Percentiles rank a stretch among this genome's conserved stretches.
Evolutionary conservation across 2,329 filamentous ascomycete species (phyloP).

Genomic region (Cercospora sesami): DNA sequence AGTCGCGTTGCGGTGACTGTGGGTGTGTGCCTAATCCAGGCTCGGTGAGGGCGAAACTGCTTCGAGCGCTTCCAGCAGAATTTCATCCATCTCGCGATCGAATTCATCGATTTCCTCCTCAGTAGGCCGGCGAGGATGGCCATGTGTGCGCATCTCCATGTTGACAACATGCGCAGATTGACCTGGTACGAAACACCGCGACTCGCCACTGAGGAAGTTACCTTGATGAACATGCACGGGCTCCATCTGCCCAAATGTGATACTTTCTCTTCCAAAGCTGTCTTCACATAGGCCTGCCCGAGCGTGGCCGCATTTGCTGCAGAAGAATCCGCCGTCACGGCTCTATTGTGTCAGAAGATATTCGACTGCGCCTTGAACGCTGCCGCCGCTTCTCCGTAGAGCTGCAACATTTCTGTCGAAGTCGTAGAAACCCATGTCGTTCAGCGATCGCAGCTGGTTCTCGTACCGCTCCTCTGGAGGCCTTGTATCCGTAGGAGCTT

Average conservation of each 20-base stretch:
- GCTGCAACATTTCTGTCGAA: constrained; percentile 92
- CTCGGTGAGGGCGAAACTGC: background rate
- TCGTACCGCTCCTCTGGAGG: constrained; percentile 93
- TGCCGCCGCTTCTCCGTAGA: constrained; percentile 83
- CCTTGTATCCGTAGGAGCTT: constrained; percentile 71
- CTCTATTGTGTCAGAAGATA: constrained; percentile 53
- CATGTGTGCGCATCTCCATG: background rate
- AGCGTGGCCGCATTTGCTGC: background rate
- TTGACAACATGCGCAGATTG: background rate
- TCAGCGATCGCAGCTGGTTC: constrained; percentile 84
- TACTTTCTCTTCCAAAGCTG: background rate
- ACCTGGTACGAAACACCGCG: background rate
- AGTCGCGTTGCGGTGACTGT: constrained; percentile 1
- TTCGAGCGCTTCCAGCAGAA: constrained; percentile 9
- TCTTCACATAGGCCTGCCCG: background rate
- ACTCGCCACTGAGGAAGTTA: background rate
- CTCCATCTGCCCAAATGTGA: constrained; percentile 3
- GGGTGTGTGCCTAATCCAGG: background rate
- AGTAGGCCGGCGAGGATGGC: background rate
- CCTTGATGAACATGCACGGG: background rate
- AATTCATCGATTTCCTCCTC: constrained; percentile 7
- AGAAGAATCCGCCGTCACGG: background rate
- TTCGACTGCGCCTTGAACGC: constrained; percentile 88
- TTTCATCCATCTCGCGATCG: constrained; percentile 7
- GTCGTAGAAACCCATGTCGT: constrained; percentile 98